Conservation (phyloP, 176 grass and related monocot genomes). For the Raddia guianensis region DNA sequence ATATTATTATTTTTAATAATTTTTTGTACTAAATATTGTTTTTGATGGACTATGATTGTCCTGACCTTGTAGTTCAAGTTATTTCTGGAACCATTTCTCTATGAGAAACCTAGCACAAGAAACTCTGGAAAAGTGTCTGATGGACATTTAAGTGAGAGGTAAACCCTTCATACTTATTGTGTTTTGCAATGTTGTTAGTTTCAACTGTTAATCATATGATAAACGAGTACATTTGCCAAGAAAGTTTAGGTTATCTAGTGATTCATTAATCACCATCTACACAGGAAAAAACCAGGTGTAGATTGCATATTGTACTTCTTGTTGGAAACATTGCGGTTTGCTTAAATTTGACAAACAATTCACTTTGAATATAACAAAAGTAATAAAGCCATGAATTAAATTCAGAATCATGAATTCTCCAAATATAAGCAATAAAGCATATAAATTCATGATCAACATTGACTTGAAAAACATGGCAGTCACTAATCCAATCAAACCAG, state of each 20-base stretch:
- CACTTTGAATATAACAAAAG: too few relatives aligned
- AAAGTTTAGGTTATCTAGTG: conserved; percentile 21
- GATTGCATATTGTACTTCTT: not conserved
- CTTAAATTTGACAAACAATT: too few relatives aligned
- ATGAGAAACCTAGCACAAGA: conserved; percentile 50
- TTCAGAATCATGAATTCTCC: too few relatives aligned
- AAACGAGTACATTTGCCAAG: not conserved
- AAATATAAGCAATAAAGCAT: too few relatives aligned
- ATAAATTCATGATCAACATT: too few relatives aligned
- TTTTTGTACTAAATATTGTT: not conserved
- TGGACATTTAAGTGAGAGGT: conserved; percentile 78
- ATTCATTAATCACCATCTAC: not conserved
- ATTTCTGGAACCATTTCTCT: conserved; percentile 85
- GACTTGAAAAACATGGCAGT: too few relatives aligned
- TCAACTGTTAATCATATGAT: conserved; percentile 5
- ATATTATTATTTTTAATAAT: not conserved
- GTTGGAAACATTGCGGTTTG: too few relatives aligned
- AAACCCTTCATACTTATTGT: conserved; percentile 53
- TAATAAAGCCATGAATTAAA: too few relatives aligned
- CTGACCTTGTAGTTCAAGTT: conserved; percentile 61
- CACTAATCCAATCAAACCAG: too few relatives aligned
- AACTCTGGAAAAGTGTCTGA: conserved; percentile 72
- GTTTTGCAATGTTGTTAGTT: conserved; percentile 17
- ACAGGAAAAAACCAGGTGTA: not conserved
- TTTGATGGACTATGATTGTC: conserved; percentile 1